These are phyloP conservation scores for Geotrichum ghanense DNA, from an alignment of 805 yeast genomes.

Conservation along the genomic window DNA sequence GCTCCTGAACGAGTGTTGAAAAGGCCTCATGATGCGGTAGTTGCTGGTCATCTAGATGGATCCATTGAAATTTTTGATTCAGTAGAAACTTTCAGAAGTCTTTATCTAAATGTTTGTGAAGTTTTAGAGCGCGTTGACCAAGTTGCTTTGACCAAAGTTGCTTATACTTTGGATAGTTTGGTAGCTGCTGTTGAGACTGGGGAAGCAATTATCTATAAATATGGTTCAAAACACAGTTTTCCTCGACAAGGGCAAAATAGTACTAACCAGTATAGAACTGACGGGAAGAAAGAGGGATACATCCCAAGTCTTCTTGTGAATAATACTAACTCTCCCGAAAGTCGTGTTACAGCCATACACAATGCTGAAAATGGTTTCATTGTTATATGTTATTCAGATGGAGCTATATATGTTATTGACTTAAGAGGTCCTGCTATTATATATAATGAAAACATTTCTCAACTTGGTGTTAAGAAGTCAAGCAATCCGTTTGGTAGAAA, in stretches of 20 bases:
- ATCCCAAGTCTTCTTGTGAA: constrained; percentile 42
- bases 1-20: constrained; percentile 43
- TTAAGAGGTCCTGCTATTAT: constrained; percentile 63
- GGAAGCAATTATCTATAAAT: constrained; percentile 65
- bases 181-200: constrained; percentile 64
- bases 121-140: constrained; percentile 32
- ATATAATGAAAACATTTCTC: constrained; percentile 19
- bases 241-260: not conserved
- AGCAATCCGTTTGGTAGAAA: constrained; percentile 1
- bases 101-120: constrained; percentile 43
- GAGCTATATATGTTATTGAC: constrained; percentile 67
- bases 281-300: constrained; percentile 51
- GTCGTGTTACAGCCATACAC: constrained; percentile 47
- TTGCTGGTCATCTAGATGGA: constrained; percentile 81
- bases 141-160: constrained; percentile 42
- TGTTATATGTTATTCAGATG: constrained; percentile 65
- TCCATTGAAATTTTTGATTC: constrained; percentile 73
- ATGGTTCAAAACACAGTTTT: constrained; percentile 38
- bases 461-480: not conserved
- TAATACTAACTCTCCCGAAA: constrained; percentile 31
- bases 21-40: constrained; percentile 40
- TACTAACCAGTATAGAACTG: constrained; percentile 15
- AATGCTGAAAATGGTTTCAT: constrained; percentile 76
- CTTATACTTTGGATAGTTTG: constrained; percentile 67
- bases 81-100: constrained; percentile 56